These are phyloP conservation scores for Colletotrichum sp. DNA, from an alignment of 2,329 filamentous ascomycete genomes.

Conservation along the genomic window DNA sequence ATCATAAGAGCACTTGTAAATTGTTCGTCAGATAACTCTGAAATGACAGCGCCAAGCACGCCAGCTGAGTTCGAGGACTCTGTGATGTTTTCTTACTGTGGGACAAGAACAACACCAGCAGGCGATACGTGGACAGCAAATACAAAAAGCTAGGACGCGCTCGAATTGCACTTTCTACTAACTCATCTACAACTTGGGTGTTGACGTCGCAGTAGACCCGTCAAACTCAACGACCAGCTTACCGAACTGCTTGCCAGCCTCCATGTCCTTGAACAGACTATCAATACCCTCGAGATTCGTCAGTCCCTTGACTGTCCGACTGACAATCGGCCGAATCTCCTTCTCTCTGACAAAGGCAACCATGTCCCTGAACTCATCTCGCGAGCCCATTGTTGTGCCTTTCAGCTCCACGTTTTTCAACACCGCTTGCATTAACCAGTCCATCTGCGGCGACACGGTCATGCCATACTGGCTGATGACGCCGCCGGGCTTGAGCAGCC, in stretches of 20 bases:
- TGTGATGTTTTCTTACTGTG: not conserved
- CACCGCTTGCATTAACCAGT: constrained; percentile 83
- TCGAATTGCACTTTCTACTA: not conserved
- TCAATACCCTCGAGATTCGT: constrained; percentile 82
- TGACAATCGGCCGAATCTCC: constrained; percentile 79
- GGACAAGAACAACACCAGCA: not conserved
- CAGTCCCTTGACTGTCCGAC: constrained; percentile 73
- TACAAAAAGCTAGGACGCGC: not conserved
- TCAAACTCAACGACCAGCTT: constrained; percentile 84
- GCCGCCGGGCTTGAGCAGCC: constrained; percentile 79
- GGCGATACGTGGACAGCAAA: not conserved
- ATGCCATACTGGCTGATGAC: constrained; percentile 90
- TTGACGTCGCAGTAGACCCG: constrained; percentile 34
- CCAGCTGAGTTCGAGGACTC: not conserved
- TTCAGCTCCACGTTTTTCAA: constrained; percentile 87
- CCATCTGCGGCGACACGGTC: constrained; percentile 85
- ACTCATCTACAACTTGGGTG: constrained; percentile 44
- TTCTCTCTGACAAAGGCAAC: constrained; percentile 78
- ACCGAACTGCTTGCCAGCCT: constrained; percentile 84
- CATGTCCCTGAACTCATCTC: constrained; percentile 91
- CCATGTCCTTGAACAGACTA: constrained; percentile 86
- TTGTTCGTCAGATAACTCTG: not conserved
- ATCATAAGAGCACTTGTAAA: not conserved
- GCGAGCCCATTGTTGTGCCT: constrained; percentile 90
- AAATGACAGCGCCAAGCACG: not conserved